Percentiles rank a stretch among this genome's conserved stretches.
These are phyloP conservation scores for Penicillium samsonianum DNA, from an alignment of 495 filamentous ascomycete genomes.

Conservation along the genomic window DNA sequence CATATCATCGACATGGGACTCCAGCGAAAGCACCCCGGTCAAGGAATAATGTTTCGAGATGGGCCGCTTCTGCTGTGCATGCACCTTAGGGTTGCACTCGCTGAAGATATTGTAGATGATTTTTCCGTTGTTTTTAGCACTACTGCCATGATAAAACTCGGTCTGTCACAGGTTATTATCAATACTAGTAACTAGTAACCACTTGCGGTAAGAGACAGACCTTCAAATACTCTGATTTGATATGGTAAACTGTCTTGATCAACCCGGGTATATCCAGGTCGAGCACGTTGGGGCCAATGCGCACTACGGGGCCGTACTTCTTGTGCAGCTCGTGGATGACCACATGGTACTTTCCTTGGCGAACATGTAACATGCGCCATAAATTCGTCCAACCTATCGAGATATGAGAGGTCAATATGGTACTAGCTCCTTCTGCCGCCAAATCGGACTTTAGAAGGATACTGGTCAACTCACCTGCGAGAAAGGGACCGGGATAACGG, in stretches of 20 bases:
- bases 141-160: constrained; percentile 41
- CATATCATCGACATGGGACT: constrained; percentile 35
- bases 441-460: background rate
- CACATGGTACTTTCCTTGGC: constrained; percentile 29
- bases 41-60: constrained; percentile 40
- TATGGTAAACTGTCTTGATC: constrained; percentile 30
- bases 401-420: background rate
- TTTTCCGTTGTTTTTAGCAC: constrained; percentile 35
- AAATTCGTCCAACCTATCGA: constrained; percentile 37
- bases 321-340: constrained; percentile 39
- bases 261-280: constrained; percentile 31
- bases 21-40: constrained; percentile 31
- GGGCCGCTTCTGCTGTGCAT: constrained; percentile 36
- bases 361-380: constrained; percentile 35
- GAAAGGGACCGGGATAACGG: constrained; percentile 37
- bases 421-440: too few species aligned
- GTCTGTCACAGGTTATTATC: constrained; percentile 26
- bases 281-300: constrained; percentile 35
- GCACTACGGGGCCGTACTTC: constrained; percentile 36
- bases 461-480: constrained; percentile 28
- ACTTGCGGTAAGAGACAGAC: constrained; percentile 1
- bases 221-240: constrained; percentile 28
- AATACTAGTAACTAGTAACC: background rate
- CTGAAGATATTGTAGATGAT: constrained; percentile 38
- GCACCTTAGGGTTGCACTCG: constrained; percentile 28